phyloP scores from a whole-genome alignment of 345 rosid species.

The Rubroshorea leprosula region DNA sequence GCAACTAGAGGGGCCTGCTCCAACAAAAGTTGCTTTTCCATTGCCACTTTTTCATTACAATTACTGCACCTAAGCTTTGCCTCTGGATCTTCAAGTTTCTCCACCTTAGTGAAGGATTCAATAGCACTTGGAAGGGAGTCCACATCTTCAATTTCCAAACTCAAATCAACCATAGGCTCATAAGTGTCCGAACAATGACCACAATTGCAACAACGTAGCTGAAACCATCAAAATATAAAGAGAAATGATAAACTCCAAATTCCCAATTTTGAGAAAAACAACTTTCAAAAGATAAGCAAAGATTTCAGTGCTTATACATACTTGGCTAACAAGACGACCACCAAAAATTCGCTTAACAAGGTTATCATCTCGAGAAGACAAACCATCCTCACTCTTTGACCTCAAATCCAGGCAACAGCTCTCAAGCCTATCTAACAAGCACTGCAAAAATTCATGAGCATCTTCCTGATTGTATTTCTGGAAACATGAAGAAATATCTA shows the following conservation, averaged over 20 bases:
- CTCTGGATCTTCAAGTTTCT: conserved; percentile 7
- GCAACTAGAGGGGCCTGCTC: conserved; percentile 63
- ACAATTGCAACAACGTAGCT: conserved; percentile 22
- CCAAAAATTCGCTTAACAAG: conserved; percentile 19
- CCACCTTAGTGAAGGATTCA: conserved; percentile 17
- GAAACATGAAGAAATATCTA: conserved; percentile 32
- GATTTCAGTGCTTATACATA: conserved; percentile 6
- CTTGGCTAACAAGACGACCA: conserved; percentile 16
- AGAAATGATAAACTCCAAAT: neutral
- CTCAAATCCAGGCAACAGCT: conserved; percentile 19
- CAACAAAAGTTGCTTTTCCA: conserved; percentile 76
- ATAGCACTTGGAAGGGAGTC: conserved; percentile 15
- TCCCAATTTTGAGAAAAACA: neutral
- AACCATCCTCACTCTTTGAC: neutral
- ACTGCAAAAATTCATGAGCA: conserved; percentile 70
- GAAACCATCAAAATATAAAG: conserved; percentile 1
- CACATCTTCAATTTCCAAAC: conserved; percentile 20
- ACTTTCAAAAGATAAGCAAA: neutral
- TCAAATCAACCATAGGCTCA: conserved; percentile 14
- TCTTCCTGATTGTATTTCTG: conserved; percentile 60
- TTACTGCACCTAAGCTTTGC: conserved; percentile 53
- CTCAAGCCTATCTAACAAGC: conserved; percentile 55
- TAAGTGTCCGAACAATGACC: conserved; percentile 12
- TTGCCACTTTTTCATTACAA: conserved; percentile 57
- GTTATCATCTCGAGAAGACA: neutral